Conservation (phyloP, 2,329 filamentous ascomycete species). For the Fusarium albosuccineum region DNA sequence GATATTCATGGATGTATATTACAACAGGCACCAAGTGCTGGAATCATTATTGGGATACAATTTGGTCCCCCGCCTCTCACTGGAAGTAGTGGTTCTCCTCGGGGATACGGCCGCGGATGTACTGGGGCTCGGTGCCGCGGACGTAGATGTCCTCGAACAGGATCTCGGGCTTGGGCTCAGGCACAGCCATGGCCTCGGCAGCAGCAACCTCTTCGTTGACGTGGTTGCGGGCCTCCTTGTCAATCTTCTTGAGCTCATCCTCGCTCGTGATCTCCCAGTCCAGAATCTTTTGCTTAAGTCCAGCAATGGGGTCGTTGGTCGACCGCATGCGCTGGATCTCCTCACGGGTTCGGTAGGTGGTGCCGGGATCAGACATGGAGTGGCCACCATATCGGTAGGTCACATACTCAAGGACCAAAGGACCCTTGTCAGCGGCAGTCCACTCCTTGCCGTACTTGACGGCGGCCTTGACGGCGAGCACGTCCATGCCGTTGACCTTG, state of each 20-base stretch:
- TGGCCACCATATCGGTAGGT: slow-evolving; percentile 99
- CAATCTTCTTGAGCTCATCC: slow-evolving; percentile 95
- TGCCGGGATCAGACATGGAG: slow-evolving; percentile 99
- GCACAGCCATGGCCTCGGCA: slow-evolving; percentile 88
- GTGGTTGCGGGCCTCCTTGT: slow-evolving; percentile 89
- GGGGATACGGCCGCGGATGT: slow-evolving; percentile 45
- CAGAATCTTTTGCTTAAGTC: slow-evolving; percentile 96
- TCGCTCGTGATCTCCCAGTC: slow-evolving; percentile 94
- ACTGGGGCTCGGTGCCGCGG: slow-evolving; percentile 44
- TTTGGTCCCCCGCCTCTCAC: slow-evolving; percentile 32
- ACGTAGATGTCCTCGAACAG: slow-evolving; percentile 76
- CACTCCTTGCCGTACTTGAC: slow-evolving; percentile 94
- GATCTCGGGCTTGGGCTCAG: slow-evolving; percentile 83
- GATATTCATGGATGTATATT: slow-evolving; percentile 51
- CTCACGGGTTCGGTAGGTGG: slow-evolving; percentile 98
- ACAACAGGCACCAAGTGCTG: slow-evolving; percentile 47
- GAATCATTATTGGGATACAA: slow-evolving; percentile 50
- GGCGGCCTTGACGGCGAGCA: slow-evolving; percentile 96
- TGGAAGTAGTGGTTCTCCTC: slow-evolving; percentile 43
- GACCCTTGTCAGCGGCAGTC: slow-evolving; percentile 85
- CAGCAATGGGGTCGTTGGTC: slow-evolving; percentile 98
- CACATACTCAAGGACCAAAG: slow-evolving; percentile 97
- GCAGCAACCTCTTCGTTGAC: slow-evolving; percentile 92
- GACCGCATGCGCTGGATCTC: slow-evolving; percentile 99
- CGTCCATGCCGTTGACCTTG: slow-evolving; percentile 99